These are phyloP conservation scores for Aspergillus thermomutatus DNA, from an alignment of 2,329 filamentous ascomycete genomes.

Conservation along the genomic window DNA sequence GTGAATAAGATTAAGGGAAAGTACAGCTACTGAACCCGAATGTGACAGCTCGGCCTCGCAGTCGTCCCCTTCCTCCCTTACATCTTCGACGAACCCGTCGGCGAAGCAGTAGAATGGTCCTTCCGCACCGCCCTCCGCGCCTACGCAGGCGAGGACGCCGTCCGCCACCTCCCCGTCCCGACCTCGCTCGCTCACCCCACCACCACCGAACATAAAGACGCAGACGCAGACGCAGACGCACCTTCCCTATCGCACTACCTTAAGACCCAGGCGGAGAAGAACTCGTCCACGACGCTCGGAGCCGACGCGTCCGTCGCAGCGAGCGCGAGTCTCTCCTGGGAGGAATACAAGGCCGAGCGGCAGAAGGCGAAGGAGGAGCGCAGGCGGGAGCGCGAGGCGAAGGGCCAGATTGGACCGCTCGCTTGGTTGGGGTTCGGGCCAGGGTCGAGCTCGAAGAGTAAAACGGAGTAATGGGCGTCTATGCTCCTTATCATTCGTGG, in stretches of 20 bases:
- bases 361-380: slow-evolving; percentile 27
- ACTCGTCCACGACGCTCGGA: neutral
- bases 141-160: slow-evolving; percentile 63
- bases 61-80: slow-evolving; percentile 80
- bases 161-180: slow-evolving; percentile 30
- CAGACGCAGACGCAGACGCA: slow-evolving; percentile 9
- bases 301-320: slow-evolving; percentile 4
- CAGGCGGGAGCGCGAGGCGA: slow-evolving; percentile 17
- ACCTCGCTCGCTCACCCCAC: neutral
- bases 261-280: slow-evolving; percentile 17
- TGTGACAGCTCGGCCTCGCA: slow-evolving; percentile 57
- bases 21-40: slow-evolving; percentile 14
- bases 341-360: slow-evolving; percentile 31
- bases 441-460: slow-evolving; percentile 10
- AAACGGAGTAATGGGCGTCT: slow-evolving; percentile 11
- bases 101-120: slow-evolving; percentile 82
- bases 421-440: slow-evolving; percentile 11
- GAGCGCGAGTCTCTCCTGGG: slow-evolving; percentile 28
- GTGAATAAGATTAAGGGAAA: neutral
- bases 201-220: too few relatives aligned
- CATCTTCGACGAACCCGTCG: slow-evolving; percentile 88
- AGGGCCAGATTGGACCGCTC: slow-evolving; percentile 13
- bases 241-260: slow-evolving; percentile 22
- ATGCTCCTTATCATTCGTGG: neutral
- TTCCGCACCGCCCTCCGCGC: slow-evolving; percentile 79